Evolutionary conservation across 768 basidiomycete species (phyloP).

Genomic region (Podaxis sp.): DNA sequence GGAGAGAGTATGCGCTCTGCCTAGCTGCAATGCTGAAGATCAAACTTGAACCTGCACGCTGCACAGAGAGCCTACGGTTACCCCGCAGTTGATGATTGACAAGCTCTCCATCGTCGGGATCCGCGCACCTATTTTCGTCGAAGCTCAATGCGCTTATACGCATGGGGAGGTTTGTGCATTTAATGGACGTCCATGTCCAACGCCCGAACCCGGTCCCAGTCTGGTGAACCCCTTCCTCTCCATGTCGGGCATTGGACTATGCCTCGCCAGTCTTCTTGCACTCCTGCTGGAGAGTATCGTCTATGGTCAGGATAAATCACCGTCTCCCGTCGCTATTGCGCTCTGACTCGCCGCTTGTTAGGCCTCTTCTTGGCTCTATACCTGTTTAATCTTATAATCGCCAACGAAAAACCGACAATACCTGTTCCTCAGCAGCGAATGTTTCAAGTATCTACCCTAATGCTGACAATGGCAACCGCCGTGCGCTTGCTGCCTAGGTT

Average conservation of each 20-base stretch:
- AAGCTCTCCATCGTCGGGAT: background rate
- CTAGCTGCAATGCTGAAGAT: background rate
- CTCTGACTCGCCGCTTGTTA: background rate
- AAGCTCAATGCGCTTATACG: background rate
- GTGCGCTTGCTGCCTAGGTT: background rate
- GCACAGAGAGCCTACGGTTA: background rate
- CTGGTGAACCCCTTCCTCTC: background rate
- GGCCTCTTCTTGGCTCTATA: slow-evolving; percentile 1
- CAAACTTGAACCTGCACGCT: background rate
- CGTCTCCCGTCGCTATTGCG: background rate
- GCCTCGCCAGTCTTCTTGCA: slow-evolving; percentile 2
- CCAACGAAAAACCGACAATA: background rate
- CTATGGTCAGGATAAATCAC: background rate
- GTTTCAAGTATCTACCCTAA: slow-evolving; percentile 4
- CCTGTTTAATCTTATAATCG: background rate
- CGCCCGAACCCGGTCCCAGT: too few relatives aligned
- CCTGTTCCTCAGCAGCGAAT: background rate
- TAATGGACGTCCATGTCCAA: background rate
- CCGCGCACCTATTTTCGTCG: background rate
- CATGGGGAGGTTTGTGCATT: background rate
- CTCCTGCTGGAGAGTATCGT: slow-evolving; percentile 4
- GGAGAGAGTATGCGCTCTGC: background rate
- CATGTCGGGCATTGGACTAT: slow-evolving; percentile 3
- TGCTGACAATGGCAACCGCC: background rate
- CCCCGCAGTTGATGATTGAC: background rate